Evolutionary conservation across 257 asterid genomes (phyloP), one percentile per base, ranked within the genome.

Genomic region (Buddleja alternifolia): DNA sequence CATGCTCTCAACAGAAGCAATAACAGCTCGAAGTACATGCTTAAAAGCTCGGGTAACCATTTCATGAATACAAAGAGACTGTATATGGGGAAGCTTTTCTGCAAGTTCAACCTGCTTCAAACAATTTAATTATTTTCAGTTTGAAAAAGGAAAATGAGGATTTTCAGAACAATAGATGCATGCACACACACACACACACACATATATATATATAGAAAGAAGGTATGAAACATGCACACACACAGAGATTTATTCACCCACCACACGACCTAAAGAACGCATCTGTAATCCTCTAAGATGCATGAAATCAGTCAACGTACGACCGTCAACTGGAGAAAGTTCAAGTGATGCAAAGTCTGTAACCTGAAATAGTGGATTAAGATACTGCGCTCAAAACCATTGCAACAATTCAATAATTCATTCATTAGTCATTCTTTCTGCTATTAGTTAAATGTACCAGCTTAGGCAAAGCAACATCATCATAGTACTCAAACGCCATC

Each of bases 301-400:
- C 99, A 94, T 94, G 91, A 94, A 91, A 73, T 94, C 99, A 25
- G 99, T 91, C 62, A 94, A 73, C 1, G 97, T 94, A 54, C 97
- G 93, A 21, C 99, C 99, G 81, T 94, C 99, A 75, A 91, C 99
- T 21, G 99, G 98, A 75, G 99, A 94, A 72, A 94, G 99, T 74
- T 94, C 99, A 58, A 94, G 95, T 25, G 98, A 94, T 73, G 96
- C 98, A 80, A 94, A 91, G 86, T 94, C 99, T 48, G 99, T 76
- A 58, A 92, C 98, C 99, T 94, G 84, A 59, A 78, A 74, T 19
- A 14, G 60, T 69, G 44, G 59, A 78, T 68, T 62, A 78, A 23
- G 51, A 60, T 29, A 54, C 23, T 36, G 57, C 46, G 63, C 36
- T 24, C 67, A 59, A 55, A 21, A 53, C 57, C n/a, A 29, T 37